Evolutionary conservation across 805 yeast genomes (phyloP).

Genomic region (Yamadazyma ubonensis): DNA sequence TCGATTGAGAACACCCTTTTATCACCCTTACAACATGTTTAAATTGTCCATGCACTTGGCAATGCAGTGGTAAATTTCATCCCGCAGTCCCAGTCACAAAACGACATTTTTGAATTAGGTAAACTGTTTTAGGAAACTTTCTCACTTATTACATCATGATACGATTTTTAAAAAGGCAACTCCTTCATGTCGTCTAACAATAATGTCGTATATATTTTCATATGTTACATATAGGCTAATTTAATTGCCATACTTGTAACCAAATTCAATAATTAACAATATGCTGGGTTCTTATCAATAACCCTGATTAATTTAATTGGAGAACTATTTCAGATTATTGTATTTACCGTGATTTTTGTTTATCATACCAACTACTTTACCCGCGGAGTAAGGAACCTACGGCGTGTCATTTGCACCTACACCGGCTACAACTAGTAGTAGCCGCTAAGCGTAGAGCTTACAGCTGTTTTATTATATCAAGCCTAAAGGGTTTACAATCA

Average conservation of each 20-base stretch:
- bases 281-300: too few relatives aligned
- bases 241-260: neutral
- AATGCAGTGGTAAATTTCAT: conserved; percentile 1
- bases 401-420: neutral
- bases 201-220: neutral
- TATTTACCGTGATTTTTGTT: too few relatives aligned
- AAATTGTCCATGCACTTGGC: neutral
- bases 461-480: neutral
- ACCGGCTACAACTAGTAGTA: neutral
- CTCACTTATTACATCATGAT: conserved; percentile 6
- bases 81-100: conserved; percentile 1
- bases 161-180: neutral
- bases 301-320: too few relatives aligned
- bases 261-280: too few relatives aligned
- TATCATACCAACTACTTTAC: too few relatives aligned
- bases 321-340: too few relatives aligned
- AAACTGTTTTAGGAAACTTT: conserved; percentile 1
- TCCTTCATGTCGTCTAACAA: neutral
- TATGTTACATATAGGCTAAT: neutral
- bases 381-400: neutral
- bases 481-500: neutral
- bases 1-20: neutral
- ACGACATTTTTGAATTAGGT: neutral
- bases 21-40: neutral
- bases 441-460: neutral